These are phyloP conservation scores for Dovyalis caffra DNA, from an alignment of 345 rosid genomes.

Conservation along the genomic window DNA sequence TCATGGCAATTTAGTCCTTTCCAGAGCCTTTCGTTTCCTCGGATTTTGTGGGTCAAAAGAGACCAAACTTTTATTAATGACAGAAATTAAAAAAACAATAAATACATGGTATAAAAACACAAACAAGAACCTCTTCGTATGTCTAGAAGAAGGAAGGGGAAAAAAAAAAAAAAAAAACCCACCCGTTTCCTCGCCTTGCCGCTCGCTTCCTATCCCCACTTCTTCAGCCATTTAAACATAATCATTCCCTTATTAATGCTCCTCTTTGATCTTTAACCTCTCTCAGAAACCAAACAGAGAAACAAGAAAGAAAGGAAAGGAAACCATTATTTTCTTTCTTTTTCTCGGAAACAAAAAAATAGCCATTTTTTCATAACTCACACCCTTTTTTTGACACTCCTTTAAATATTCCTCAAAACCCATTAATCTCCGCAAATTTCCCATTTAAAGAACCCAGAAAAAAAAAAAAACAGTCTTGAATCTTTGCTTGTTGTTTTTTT, in stretches of 20 bases:
- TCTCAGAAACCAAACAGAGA: neutral
- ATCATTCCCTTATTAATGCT: neutral
- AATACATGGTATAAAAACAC: neutral
- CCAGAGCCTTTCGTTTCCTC: too few species aligned
- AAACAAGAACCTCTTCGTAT: too few species aligned
- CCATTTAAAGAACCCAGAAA: neutral
- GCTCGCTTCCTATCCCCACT: neutral
- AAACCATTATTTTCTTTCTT: neutral
- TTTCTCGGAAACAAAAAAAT: neutral
- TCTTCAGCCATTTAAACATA: neutral
- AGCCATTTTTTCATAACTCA: too few species aligned
- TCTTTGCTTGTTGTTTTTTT: too few species aligned
- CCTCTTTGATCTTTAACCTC: neutral
- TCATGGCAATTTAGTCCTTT: too few species aligned
- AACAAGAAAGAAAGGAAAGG: neutral
- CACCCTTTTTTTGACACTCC: neutral
- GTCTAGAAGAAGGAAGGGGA: too few species aligned
- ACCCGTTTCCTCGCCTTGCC: neutral
- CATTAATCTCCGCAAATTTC: neutral
- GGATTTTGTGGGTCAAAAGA: neutral
- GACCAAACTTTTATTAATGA: neutral
- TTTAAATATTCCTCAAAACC: neutral
- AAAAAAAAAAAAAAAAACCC: neutral
- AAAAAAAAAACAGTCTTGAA: neutral
- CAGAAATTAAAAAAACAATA: neutral